Percentiles rank a stretch among this genome's conserved stretches.
These are phyloP conservation scores for Trichocladium antarcticum DNA, from an alignment of 495 filamentous ascomycete genomes.

Conservation along the genomic window DNA sequence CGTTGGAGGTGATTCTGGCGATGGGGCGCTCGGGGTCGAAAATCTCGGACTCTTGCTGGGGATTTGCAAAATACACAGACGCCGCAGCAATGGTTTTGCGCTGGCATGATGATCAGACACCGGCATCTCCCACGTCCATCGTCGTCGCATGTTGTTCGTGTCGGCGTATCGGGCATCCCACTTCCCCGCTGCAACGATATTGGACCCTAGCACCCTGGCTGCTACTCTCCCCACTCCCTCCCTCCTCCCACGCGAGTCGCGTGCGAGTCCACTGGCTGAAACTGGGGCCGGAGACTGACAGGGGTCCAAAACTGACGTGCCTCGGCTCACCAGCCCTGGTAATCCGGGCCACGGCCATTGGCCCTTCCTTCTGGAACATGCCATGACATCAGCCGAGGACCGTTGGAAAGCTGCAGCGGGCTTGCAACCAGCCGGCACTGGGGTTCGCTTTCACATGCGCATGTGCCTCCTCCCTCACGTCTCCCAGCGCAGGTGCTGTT, in stretches of 20 bases:
- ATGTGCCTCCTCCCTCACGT: no score
- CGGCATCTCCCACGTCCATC: no score
- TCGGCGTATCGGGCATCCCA: no score
- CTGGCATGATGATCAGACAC: no score
- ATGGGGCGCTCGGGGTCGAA: background rate
- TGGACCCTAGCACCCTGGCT: no score
- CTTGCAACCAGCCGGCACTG: background rate
- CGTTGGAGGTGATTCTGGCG: slow-evolving; percentile 6
- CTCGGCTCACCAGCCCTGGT: slow-evolving; percentile 5
- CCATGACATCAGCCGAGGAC: slow-evolving; percentile 22
- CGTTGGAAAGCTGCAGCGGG: background rate
- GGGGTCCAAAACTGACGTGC: background rate
- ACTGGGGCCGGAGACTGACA: background rate
- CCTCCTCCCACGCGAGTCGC: background rate
- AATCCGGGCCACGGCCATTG: slow-evolving; percentile 6
- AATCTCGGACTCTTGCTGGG: background rate
- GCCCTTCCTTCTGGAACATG: background rate
- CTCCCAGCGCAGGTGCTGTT: no score
- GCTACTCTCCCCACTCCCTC: no score
- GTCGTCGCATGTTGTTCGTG: no score
- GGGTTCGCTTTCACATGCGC: slow-evolving; percentile 2
- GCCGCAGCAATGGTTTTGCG: no score
- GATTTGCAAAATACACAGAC: no score
- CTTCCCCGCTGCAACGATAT: no score
- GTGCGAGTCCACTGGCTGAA: background rate